Percentiles rank a stretch among this genome's conserved stretches.
Evolutionary conservation across 768 basidiomycete species (phyloP).

Genomic region (Psilocybe tampanensis): DNA sequence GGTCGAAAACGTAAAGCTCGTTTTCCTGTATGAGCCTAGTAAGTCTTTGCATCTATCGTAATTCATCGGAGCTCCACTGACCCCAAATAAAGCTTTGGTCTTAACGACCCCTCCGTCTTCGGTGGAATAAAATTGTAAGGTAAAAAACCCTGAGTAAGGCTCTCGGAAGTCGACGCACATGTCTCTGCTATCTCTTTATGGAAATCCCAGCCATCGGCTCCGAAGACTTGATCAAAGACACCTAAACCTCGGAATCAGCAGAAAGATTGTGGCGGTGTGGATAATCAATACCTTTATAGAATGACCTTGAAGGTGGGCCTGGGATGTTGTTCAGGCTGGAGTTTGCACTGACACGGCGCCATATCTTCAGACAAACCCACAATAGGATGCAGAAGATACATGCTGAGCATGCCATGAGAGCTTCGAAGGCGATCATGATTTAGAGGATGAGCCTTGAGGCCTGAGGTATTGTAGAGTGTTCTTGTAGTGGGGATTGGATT

Average conservation of each 20-base stretch:
- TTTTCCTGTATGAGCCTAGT: slow-evolving; percentile 23
- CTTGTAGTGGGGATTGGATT: not conserved
- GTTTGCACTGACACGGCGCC: slow-evolving; percentile 17
- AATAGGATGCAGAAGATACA: not conserved
- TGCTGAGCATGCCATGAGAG: not conserved
- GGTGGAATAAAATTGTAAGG: not conserved
- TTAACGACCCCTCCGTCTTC: slow-evolving; percentile 31
- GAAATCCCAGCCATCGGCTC: slow-evolving; percentile 34
- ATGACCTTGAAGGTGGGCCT: slow-evolving; percentile 37
- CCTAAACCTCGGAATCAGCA: slow-evolving; percentile 23
- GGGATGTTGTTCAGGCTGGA: slow-evolving; percentile 39
- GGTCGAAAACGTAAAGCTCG: slow-evolving; percentile 44
- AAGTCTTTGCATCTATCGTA: not conserved
- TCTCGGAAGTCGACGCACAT: slow-evolving; percentile 23
- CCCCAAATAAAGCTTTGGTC: slow-evolving; percentile 34
- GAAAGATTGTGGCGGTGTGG: not conserved
- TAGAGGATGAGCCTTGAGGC: not conserved
- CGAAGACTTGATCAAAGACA: slow-evolving; percentile 30
- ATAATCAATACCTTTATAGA: slow-evolving; percentile 29
- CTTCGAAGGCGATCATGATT: not conserved
- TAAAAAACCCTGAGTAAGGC: not conserved
- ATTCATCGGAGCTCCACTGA: slow-evolving; percentile 4
- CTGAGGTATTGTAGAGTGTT: not conserved
- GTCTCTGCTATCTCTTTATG: slow-evolving; percentile 30
- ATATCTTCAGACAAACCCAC: slow-evolving; percentile 19